Evolutionary conservation across 2,329 filamentous ascomycete species (phyloP).

Genomic region (Xylariomycetidae sp.): DNA sequence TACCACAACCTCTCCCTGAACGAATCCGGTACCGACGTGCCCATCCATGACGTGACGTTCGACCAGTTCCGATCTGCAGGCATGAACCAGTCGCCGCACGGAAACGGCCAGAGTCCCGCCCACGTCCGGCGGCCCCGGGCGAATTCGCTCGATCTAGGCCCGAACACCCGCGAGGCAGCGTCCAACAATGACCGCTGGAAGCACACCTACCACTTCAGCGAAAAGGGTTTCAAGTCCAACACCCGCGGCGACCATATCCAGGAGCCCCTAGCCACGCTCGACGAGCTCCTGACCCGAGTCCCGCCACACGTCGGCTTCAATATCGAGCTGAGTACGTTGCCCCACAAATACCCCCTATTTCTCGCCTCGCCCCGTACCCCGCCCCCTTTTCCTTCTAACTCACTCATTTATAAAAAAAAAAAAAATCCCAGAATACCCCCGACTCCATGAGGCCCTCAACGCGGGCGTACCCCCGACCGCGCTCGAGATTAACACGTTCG

Average conservation of each 20-base stretch:
- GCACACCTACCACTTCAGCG: slow-evolving; percentile 33
- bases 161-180: too few species aligned
- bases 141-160: too few species aligned
- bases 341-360: background rate
- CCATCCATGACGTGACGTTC: slow-evolving; percentile 33
- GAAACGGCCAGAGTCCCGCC: too few species aligned
- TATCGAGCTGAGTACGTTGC: slow-evolving; percentile 34
- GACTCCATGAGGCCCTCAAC: slow-evolving; percentile 31
- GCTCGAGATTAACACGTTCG: slow-evolving; percentile 34
- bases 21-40: slow-evolving; percentile 35
- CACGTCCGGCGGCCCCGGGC: too few species aligned
- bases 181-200: slow-evolving; percentile 30
- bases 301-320: slow-evolving; percentile 33
- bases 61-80: slow-evolving; percentile 32
- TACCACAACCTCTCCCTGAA: slow-evolving; percentile 39
- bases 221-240: slow-evolving; percentile 36
- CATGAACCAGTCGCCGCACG: slow-evolving; percentile 16
- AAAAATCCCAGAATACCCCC: slow-evolving; percentile 34
- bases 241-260: slow-evolving; percentile 33
- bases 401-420: too few species aligned
- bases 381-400: too few species aligned
- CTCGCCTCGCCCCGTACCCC: too few species aligned
- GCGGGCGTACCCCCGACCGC: slow-evolving; percentile 28
- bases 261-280: slow-evolving; percentile 31
- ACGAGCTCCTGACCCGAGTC: slow-evolving; percentile 31